phyloP scores from a whole-genome alignment of 495 filamentous ascomycete species.

The Aspergillus steynii region DNA sequence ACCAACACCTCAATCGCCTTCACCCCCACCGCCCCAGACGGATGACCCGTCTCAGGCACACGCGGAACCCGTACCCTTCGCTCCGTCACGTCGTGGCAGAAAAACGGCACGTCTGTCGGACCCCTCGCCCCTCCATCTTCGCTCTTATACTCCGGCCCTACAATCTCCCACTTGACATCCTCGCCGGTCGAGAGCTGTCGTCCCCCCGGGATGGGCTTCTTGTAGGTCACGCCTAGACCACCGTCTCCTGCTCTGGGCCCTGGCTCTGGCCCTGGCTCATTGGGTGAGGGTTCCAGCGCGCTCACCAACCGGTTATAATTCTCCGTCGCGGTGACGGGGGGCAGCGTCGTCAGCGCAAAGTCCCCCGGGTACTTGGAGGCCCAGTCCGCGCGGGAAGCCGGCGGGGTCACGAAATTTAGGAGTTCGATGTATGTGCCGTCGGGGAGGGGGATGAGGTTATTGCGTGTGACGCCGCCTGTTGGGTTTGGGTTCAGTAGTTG shows the following conservation, averaged over 20 bases:
- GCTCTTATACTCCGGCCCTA: not conserved
- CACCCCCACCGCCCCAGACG: not conserved
- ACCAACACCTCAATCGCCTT: not conserved
- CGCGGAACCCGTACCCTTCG: not conserved
- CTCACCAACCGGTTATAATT: not conserved
- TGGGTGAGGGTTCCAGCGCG: not conserved
- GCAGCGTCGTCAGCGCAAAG: not conserved
- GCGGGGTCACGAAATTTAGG: not conserved
- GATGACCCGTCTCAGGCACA: not conserved
- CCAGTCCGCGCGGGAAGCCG: not conserved
- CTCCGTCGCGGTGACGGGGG: not conserved
- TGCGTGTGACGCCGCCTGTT: not conserved
- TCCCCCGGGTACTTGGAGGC: not conserved
- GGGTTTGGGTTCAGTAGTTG: too few relatives aligned
- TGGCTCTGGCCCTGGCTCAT: too few relatives aligned
- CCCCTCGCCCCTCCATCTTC: too few relatives aligned
- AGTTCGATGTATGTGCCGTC: not conserved
- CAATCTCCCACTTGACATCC: not conserved
- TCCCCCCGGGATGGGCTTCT: not conserved
- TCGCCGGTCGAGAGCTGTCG: not conserved
- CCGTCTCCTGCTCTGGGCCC: too few relatives aligned
- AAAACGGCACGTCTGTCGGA: not conserved
- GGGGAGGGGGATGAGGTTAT: not conserved
- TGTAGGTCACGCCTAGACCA: not conserved
- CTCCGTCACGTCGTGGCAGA: not conserved